Evolutionary conservation across 169 alveolate species (phyloP).

Genomic region (Cryptosporidium sp.): DNA sequence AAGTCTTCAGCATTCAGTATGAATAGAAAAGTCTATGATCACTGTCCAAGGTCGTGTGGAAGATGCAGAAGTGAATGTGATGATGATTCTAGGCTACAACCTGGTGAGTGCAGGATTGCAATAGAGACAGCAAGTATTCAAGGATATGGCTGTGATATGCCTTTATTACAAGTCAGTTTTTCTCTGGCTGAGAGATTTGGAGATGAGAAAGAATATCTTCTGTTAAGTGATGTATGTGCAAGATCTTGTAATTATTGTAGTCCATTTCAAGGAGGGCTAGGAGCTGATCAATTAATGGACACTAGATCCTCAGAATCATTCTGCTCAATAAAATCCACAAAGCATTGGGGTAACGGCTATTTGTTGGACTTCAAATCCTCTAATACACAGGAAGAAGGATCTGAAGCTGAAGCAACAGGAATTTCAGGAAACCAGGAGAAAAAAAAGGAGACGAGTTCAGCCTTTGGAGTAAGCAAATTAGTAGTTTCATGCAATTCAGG

Average conservation of each 20-base stretch:
- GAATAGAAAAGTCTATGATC: constrained; percentile 44
- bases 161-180: constrained; percentile 40
- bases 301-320: neutral
- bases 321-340: constrained; percentile 53
- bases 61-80: constrained; percentile 64
- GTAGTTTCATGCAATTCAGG: constrained; percentile 45
- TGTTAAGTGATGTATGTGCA: constrained; percentile 52
- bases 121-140: constrained; percentile 57
- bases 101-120: constrained; percentile 61
- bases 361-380: constrained; percentile 12
- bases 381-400: neutral
- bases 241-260: constrained; percentile 64
- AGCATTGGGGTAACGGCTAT: constrained; percentile 57
- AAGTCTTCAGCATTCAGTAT: constrained; percentile 10
- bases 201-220: constrained; percentile 37
- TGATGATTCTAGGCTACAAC: constrained; percentile 47
- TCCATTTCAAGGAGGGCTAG: neutral
- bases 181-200: constrained; percentile 52
- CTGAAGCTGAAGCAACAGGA: neutral
- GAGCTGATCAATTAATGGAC: neutral
- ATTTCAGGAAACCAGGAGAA: neutral
- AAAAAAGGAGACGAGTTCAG: neutral
- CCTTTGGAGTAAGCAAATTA: neutral
- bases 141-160: constrained; percentile 63
- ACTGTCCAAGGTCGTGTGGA: constrained; percentile 68